These are phyloP conservation scores for Alternaria brassicicola DNA, from an alignment of 2,329 filamentous ascomycete species.

Conservation along the genomic window DNA sequence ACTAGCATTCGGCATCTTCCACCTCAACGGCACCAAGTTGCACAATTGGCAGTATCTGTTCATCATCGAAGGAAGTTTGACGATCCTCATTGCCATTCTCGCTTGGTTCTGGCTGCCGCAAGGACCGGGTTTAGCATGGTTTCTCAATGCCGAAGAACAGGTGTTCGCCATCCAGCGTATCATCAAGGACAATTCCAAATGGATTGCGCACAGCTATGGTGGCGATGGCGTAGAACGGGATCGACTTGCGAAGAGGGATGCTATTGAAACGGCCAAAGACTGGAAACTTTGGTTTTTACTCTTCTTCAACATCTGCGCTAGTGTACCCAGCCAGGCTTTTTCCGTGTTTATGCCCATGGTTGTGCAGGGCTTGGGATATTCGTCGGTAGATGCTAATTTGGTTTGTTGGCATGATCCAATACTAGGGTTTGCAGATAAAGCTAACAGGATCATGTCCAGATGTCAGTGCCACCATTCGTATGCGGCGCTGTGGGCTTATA, in stretches of 20 bases:
- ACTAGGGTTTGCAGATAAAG: neutral
- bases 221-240: constrained; percentile 9
- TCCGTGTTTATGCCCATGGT: constrained; percentile 57
- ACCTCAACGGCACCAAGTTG: constrained; percentile 52
- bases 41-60: constrained; percentile 57
- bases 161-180: constrained; percentile 25
- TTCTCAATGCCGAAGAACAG: constrained; percentile 47
- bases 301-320: constrained; percentile 52
- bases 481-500: constrained; percentile 56
- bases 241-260: constrained; percentile 23
- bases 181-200: constrained; percentile 18
- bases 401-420: neutral
- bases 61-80: constrained; percentile 50
- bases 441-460: constrained; percentile 17
- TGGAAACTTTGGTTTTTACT: constrained; percentile 34
- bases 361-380: constrained; percentile 45
- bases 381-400: constrained; percentile 26
- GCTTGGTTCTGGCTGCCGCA: constrained; percentile 36
- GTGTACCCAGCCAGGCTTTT: constrained; percentile 47
- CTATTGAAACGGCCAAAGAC: constrained; percentile 23
- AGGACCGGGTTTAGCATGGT: constrained; percentile 37
- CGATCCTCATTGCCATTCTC: constrained; percentile 38
- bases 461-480: constrained; percentile 57
- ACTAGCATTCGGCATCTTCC: constrained; percentile 52
- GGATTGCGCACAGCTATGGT: neutral